Conservation (phyloP, 495 filamentous ascomycete species). For the Hypoxylon intermedium region DNA sequence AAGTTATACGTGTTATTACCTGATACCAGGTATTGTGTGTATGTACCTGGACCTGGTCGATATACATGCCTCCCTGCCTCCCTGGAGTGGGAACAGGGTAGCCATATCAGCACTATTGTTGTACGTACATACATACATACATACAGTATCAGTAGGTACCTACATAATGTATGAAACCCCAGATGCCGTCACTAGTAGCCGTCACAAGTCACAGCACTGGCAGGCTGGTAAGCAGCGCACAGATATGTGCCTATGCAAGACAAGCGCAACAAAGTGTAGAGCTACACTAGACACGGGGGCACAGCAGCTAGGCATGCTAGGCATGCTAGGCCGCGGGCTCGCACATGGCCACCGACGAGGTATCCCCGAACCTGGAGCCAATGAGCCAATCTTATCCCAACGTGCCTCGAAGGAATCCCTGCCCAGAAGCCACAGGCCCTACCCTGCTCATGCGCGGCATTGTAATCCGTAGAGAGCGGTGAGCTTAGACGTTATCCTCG, state of each 20-base stretch:
- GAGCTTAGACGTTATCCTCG: background rate
- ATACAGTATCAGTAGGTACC: too few species aligned
- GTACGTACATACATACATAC: too few species aligned
- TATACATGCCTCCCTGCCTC: too few species aligned
- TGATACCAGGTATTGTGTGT: too few species aligned
- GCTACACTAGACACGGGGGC: background rate
- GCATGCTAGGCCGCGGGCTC: too few species aligned
- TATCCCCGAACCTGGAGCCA: constrained; percentile 3
- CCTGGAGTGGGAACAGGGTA: too few species aligned
- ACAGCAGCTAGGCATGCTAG: background rate
- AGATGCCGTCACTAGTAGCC: too few species aligned
- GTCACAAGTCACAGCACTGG: too few species aligned
- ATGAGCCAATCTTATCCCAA: background rate
- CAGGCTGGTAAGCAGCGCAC: background rate
- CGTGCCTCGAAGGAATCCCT: background rate
- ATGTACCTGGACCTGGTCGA: too few species aligned
- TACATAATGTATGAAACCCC: too few species aligned
- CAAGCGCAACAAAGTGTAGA: background rate
- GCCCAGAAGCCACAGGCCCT: background rate
- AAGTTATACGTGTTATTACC: too few species aligned
- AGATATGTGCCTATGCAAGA: background rate
- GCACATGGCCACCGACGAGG: background rate
- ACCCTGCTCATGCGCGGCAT: background rate
- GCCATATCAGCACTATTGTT: too few species aligned
- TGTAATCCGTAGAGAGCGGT: background rate